Evolutionary conservation across 331 rosid species (phyloP).

Genomic region (Rhamnella rubrinervis): DNA sequence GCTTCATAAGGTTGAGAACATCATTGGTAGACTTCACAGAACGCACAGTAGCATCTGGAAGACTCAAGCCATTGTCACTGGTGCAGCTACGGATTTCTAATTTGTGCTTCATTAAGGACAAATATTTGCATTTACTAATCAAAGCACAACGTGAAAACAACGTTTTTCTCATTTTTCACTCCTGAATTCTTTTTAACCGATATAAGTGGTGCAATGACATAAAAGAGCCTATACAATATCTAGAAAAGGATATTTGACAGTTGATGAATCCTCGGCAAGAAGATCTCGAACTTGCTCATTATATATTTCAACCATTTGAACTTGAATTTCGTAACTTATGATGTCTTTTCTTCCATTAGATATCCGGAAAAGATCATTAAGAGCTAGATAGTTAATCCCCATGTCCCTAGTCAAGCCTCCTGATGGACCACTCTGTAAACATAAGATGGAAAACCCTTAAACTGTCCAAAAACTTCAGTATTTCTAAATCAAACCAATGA

Average conservation of each 20-base stretch:
- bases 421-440: conserved; percentile 84
- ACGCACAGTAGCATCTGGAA: conserved; percentile 74
- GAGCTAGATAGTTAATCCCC: conserved; percentile 93
- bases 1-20: conserved; percentile 74
- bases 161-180: not conserved
- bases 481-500: not conserved
- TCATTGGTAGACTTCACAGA: conserved; percentile 70
- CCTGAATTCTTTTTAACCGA: not conserved
- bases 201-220: not conserved
- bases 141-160: too few relatives aligned
- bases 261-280: conserved; percentile 70
- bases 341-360: conserved; percentile 60
- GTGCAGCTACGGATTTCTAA: conserved; percentile 87
- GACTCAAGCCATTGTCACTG: conserved; percentile 65
- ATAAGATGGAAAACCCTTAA: conserved; percentile 4
- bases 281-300: conserved; percentile 99
- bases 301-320: conserved; percentile 94
- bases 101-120: conserved; percentile 54
- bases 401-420: conserved; percentile 52
- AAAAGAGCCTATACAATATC: conserved; percentile 3
- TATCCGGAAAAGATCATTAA: conserved; percentile 74
- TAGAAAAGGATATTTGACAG: conserved; percentile 66
- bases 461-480: not conserved
- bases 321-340: conserved; percentile 65
- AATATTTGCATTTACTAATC: not conserved